These are phyloP conservation scores for Candida loeiensis DNA, from an alignment of 805 yeast species.

Conservation along the genomic window DNA sequence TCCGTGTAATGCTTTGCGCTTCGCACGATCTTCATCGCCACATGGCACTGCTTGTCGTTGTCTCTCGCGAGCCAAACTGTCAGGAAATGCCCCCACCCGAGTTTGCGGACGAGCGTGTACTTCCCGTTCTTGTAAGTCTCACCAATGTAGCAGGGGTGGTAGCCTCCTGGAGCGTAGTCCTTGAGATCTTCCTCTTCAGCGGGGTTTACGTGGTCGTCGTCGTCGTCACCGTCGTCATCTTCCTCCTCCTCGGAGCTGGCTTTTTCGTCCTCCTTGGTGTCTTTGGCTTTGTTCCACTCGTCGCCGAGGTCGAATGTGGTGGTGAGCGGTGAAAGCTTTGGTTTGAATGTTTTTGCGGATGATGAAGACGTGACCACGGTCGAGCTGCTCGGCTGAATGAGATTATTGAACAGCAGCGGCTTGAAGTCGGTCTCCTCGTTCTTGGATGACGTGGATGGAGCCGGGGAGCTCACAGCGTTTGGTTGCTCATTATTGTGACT, in stretches of 20 bases:
- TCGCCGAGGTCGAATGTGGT: slow-evolving; percentile 28
- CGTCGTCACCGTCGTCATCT: slow-evolving; percentile 23
- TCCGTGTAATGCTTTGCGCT: slow-evolving; percentile 89
- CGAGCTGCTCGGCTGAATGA: slow-evolving; percentile 25
- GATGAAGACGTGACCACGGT: slow-evolving; percentile 31
- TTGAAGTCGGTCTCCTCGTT: slow-evolving; percentile 12
- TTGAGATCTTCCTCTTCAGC: slow-evolving; percentile 78
- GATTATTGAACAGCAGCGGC: slow-evolving; percentile 14
- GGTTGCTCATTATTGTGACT: slow-evolving; percentile 21
- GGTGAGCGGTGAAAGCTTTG: slow-evolving; percentile 34
- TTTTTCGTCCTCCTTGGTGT: slow-evolving; percentile 11
- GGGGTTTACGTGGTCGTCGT: slow-evolving; percentile 25
- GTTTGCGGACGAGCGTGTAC: slow-evolving; percentile 77
- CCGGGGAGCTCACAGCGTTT: slow-evolving; percentile 10
- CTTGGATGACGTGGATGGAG: slow-evolving; percentile 14
- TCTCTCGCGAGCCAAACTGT: slow-evolving; percentile 89
- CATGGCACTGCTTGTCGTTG: slow-evolving; percentile 58
- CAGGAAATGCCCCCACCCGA: slow-evolving; percentile 99
- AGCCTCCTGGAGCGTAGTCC: slow-evolving; percentile 91
- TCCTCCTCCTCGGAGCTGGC: slow-evolving; percentile 8
- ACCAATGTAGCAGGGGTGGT: slow-evolving; percentile 90
- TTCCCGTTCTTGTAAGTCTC: slow-evolving; percentile 74
- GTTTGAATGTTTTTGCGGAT: slow-evolving; percentile 33
- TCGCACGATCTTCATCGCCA: slow-evolving; percentile 91
- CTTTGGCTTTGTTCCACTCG: slow-evolving; percentile 8